phyloP scores from a whole-genome alignment of 139 green algal genomes.

The Chlamydomonas schloesseri region DNA sequence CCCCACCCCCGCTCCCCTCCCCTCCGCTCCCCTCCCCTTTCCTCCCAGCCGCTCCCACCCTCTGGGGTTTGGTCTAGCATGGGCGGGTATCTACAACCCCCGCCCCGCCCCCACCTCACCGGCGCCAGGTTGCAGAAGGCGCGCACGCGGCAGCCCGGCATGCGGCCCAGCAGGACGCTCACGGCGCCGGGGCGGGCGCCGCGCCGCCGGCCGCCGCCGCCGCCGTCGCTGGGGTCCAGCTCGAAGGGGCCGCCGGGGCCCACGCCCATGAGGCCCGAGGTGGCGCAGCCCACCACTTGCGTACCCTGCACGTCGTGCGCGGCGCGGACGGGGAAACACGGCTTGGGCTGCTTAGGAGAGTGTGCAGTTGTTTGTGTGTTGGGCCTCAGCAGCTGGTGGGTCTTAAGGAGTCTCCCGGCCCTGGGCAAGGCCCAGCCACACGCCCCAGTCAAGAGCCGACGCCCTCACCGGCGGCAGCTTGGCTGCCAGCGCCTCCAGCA shows the following conservation, averaged over 20 bases:
- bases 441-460: too few species aligned
- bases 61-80: too few species aligned
- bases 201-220: neutral
- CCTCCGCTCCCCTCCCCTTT: too few species aligned
- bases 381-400: too few species aligned
- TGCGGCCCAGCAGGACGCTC: slow-evolving; percentile 18
- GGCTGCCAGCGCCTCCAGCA: slow-evolving; percentile 9
- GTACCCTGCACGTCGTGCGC: neutral
- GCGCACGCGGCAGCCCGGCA: slow-evolving; percentile 22
- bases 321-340: neutral
- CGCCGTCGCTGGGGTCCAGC: slow-evolving; percentile 5
- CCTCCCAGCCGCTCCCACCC: too few species aligned
- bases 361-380: too few species aligned
- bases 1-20: too few species aligned
- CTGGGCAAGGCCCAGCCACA: too few species aligned
- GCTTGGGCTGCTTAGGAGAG: too few species aligned
- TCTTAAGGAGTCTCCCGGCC: too few species aligned
- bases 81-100: too few species aligned
- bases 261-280: slow-evolving; percentile 19
- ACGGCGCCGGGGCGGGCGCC: neutral
- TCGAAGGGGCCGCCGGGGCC: slow-evolving; percentile 22
- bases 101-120: neutral
- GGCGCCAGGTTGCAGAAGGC: slow-evolving; percentile 36
- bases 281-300: slow-evolving; percentile 14
- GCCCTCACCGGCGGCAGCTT: slow-evolving; percentile 13